A percentile compares a stretch with the other conserved stretches of the same genome.
Conservation (phyloP, 257 asterid genomes). For the Gentiana straminea region DNA sequence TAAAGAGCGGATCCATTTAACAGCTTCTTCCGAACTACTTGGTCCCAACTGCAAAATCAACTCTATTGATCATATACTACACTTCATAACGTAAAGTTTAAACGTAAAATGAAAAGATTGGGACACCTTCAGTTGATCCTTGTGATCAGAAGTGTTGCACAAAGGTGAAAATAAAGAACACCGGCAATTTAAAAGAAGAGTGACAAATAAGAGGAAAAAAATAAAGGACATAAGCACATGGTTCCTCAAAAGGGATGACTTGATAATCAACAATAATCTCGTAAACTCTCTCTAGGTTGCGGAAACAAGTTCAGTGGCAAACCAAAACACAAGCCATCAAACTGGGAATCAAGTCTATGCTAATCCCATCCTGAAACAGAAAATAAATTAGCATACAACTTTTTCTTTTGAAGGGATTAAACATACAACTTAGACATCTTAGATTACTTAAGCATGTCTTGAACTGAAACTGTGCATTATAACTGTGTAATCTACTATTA, state of each 20-base stretch:
- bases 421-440: too few species aligned
- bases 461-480: too few species aligned
- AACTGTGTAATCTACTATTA: too few species aligned
- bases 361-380: too few species aligned
- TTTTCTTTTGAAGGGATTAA: too few species aligned
- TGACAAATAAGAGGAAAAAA: background rate
- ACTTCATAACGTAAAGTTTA: background rate
- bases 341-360: too few species aligned
- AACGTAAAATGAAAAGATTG: constrained; percentile 1
- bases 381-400: too few species aligned
- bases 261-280: too few species aligned
- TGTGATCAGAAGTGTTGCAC: constrained; percentile 66
- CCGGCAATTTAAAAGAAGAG: constrained; percentile 21
- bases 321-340: too few species aligned
- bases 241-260: background rate
- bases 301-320: too few species aligned
- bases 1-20: constrained; percentile 61
- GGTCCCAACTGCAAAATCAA: constrained; percentile 57
- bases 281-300: too few species aligned
- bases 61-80: constrained; percentile 4
- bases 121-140: constrained; percentile 65
- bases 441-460: too few species aligned
- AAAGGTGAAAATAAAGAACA: constrained; percentile 31
- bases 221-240: constrained; percentile 1
- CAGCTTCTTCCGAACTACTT: constrained; percentile 84